phyloP scores from a whole-genome alignment of 2,329 filamentous ascomycete genomes.

The Amylocarpus encephaloides region DNA sequence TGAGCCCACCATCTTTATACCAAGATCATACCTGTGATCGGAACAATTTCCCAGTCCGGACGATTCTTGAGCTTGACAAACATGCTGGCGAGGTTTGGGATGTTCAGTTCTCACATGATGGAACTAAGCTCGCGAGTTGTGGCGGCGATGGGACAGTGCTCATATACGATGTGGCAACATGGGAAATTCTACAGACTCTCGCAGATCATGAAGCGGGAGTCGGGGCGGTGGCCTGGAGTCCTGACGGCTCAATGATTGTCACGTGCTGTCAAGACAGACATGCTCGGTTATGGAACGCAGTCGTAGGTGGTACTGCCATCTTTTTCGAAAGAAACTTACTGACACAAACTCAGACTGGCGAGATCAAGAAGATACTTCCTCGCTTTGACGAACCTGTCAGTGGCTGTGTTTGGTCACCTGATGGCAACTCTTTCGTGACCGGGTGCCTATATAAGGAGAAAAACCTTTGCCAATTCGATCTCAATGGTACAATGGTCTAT shows the following conservation, averaged over 20 bases:
- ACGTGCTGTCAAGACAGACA: conserved; percentile 72
- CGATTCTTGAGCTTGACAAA: conserved; percentile 62
- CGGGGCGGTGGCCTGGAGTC: conserved; percentile 83
- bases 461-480: conserved; percentile 65
- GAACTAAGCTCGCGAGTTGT: conserved; percentile 73
- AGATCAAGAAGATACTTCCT: conserved; percentile 55
- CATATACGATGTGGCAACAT: conserved; percentile 74
- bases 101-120: conserved; percentile 83
- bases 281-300: conserved; percentile 69
- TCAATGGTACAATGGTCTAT: conserved; percentile 54
- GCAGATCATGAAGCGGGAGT: conserved; percentile 64
- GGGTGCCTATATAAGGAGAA: conserved; percentile 64
- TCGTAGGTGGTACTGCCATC: conserved; percentile 41
- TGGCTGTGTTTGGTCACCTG: conserved; percentile 80
- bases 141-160: conserved; percentile 68
- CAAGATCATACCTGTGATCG: conserved; percentile 80
- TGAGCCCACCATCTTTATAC: conserved; percentile 74
- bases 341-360: conserved; percentile 48
- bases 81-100: conserved; percentile 87
- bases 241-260: conserved; percentile 79
- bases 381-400: conserved; percentile 80
- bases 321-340: neutral
- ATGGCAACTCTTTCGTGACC: conserved; percentile 71
- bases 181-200: conserved; percentile 56
- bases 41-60: conserved; percentile 69